Percentiles rank a stretch among this genome's conserved stretches.
Conservation (phyloP, 805 yeast genomes). For the Saturnispora saitoi region DNA sequence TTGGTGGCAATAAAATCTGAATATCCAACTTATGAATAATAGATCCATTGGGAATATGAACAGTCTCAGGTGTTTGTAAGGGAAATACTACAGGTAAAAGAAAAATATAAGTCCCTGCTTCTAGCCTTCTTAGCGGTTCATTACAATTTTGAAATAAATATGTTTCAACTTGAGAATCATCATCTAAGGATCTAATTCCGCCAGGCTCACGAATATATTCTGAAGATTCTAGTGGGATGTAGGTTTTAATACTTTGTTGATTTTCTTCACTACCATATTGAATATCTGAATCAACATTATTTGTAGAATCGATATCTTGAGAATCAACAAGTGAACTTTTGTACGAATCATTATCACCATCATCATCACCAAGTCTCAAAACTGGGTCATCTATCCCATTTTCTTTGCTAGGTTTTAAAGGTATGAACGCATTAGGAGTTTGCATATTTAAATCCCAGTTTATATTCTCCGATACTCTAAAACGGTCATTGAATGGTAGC, state of each 20-base stretch:
- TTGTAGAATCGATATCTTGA: constrained; percentile 7
- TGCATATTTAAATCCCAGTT: constrained; percentile 37
- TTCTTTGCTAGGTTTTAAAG: constrained; percentile 19
- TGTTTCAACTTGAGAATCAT: constrained; percentile 10
- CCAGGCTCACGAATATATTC: constrained; percentile 20
- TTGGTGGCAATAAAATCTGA: constrained; percentile 29
- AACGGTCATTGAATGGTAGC: constrained; percentile 36
- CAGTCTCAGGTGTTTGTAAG: constrained; percentile 53
- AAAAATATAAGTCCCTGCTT: constrained; percentile 66
- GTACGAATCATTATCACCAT: not conserved
- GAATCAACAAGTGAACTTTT: not conserved
- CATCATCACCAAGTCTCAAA: constrained; percentile 14
- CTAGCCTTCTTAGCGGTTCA: constrained; percentile 22
- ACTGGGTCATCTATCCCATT: constrained; percentile 14
- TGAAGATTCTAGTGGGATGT: constrained; percentile 19
- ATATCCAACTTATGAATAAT: constrained; percentile 36
- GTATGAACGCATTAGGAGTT: constrained; percentile 30
- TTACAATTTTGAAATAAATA: constrained; percentile 14
- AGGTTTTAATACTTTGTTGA: constrained; percentile 22
- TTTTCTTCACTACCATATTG: constrained; percentile 20
- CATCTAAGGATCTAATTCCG: constrained; percentile 1
- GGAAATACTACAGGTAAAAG: constrained; percentile 56
- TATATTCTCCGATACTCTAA: constrained; percentile 32
- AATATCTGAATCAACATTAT: constrained; percentile 7
- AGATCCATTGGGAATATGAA: constrained; percentile 42